phyloP scores from a whole-genome alignment of 441 rosid genomes.

The Corymbia citriodora region DNA sequence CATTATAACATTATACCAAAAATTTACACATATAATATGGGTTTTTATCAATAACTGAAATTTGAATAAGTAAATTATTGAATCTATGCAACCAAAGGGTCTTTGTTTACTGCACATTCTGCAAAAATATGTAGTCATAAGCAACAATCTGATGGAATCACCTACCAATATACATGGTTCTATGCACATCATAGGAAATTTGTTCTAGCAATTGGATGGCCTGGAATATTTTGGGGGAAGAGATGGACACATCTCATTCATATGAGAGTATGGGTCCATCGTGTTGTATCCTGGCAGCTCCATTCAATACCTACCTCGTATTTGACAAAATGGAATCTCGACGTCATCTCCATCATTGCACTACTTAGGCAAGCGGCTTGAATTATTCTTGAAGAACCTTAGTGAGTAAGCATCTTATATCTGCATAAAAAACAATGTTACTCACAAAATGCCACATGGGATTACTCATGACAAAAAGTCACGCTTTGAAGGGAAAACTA shows the following conservation, averaged over 20 bases:
- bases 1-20: no score
- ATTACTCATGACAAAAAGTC: neutral
- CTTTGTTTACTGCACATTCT: neutral
- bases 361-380: neutral
- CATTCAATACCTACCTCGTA: neutral
- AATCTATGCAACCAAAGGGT: neutral
- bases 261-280: neutral
- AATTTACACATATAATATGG: neutral
- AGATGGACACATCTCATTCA: slow-evolving; percentile 4
- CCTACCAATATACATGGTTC: neutral
- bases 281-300: neutral
- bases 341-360: neutral
- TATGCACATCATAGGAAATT: no score
- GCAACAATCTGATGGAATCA: accelerated
- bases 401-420: slow-evolving; percentile 4
- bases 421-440: neutral
- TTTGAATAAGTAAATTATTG: neutral
- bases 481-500: neutral
- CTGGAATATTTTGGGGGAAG: neutral
- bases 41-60: neutral
- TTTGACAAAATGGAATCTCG: neutral
- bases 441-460: neutral
- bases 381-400: slow-evolving; percentile 4
- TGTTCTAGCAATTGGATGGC: neutral
- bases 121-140: no score